Conservation (phyloP, 2,329 filamentous ascomycete genomes). For the Geoglossum cookeanum region DNA sequence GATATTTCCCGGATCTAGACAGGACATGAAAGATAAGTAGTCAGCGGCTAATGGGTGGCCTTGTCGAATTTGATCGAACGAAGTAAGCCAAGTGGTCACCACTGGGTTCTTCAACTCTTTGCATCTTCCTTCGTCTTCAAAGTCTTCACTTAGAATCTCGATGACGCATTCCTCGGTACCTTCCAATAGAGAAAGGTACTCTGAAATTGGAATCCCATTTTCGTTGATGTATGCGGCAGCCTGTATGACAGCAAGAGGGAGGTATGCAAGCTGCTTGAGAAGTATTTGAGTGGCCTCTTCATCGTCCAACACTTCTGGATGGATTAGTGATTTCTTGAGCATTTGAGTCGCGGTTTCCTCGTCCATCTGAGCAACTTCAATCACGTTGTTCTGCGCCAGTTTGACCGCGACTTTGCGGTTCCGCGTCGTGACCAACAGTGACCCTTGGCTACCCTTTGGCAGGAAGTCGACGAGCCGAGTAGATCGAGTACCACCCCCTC, state of each 20-base stretch:
- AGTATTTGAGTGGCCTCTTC: background rate
- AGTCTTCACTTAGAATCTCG: slow-evolving; percentile 8
- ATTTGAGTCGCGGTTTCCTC: no score
- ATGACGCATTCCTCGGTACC: slow-evolving; percentile 3
- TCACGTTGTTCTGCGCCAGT: no score
- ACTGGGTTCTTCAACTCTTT: slow-evolving; percentile 9
- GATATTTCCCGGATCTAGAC: slow-evolving; percentile 10
- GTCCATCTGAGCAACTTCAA: no score
- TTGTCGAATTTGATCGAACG: slow-evolving; percentile 6
- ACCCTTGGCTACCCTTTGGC: no score
- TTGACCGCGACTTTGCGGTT: no score
- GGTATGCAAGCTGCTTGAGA: slow-evolving; percentile 6
- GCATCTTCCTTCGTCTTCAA: slow-evolving; percentile 8
- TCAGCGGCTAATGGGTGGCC: slow-evolving; percentile 5
- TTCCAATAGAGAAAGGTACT: slow-evolving; percentile 7
- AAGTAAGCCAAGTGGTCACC: slow-evolving; percentile 10
- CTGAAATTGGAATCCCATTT: slow-evolving; percentile 8
- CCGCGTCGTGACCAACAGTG: no score
- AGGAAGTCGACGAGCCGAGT: no score
- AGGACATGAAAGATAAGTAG: slow-evolving; percentile 8
- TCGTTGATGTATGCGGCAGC: slow-evolving; percentile 10
- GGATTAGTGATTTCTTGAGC: no score
- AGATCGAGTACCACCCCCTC: no score
- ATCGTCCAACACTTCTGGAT: no score
- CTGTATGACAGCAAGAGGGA: slow-evolving; percentile 10